Base-by-base conservation (phyloP, 371 early-diverging fungal species). In the Globomyces sp. region DNA sequence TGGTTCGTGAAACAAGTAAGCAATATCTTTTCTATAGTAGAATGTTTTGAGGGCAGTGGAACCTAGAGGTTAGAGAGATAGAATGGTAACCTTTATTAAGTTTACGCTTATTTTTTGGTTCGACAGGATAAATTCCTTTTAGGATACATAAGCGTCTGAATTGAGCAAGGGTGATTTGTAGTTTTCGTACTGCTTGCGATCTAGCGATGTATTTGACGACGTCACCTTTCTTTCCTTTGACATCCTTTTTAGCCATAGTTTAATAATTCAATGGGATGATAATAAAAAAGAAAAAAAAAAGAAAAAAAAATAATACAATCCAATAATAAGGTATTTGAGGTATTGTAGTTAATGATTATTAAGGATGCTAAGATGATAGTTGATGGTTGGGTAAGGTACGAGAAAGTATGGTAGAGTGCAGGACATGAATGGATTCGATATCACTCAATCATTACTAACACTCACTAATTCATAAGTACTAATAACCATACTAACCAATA, bases 131-230 rank as follows among this genome's bases (percentile, higher is more conserved):
- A 67, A 98, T 91, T 43, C 99, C 99, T 82, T 98, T 98, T 68
- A 98, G 80, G 74, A 98, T 98, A 82, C 97, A 97, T 63, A 98
- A 84, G 50, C 96, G 94, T 77, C 98, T 89, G 84, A 98, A 98
- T 74, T 92, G 92, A 36, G 92, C 89, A 70, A 98, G 86, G 43
- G 90, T 86, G 64, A 98, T 80, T 76, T 98, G 97, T 68, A 98
- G 91, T 82, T 93, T 95, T 74, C 88, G 90, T 66, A 96, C 73
- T 40, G 96, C 97, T 75, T 91, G 89, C 70, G 87, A 89, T 74
- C 99, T 86, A 58, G 91, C 89, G 64, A 93, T 91, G 78, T 89
- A 98, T 81, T 92, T 93, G 78, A 85, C 79, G 66, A 92, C 96
- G 52, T 91, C 91, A 65, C 98, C 98, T 71, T 87, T 83, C 69